A percentile compares a stretch with the other conserved stretches of the same genome.
phyloP scores from a whole-genome alignment of 805 yeast species.

The Schwanniomyces polymorphus region DNA sequence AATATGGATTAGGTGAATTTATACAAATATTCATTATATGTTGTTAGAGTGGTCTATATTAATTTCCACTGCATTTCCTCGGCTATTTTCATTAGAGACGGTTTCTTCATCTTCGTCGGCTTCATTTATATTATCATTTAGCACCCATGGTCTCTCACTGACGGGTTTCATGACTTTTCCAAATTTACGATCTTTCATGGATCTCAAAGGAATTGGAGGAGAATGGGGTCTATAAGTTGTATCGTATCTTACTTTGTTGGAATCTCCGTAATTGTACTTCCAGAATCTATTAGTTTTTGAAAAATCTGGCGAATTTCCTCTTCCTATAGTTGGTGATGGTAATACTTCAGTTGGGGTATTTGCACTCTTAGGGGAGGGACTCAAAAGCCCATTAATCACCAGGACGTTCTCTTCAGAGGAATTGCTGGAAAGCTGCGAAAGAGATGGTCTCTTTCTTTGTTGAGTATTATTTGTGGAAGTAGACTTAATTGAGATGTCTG shows the following conservation, averaged over 20 bases:
- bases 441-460: conserved; percentile 24
- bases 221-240: conserved; percentile 17
- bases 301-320: conserved; percentile 6
- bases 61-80: not conserved
- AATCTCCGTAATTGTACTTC: not conserved
- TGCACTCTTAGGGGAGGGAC: conserved; percentile 18
- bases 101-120: not conserved
- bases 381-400: conserved; percentile 18
- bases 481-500: conserved; percentile 37
- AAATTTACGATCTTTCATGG: conserved; percentile 6
- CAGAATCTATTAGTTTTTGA: conserved; percentile 1
- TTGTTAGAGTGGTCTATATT: not conserved
- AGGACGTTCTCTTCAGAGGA: conserved; percentile 35
- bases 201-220: conserved; percentile 23
- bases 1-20: not conserved
- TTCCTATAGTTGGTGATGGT: conserved; percentile 1
- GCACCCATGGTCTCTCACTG: not conserved
- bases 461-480: conserved; percentile 21
- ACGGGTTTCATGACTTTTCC: not conserved
- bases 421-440: conserved; percentile 35
- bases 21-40: conserved; percentile 1
- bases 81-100: not conserved
- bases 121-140: not conserved
- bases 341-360: not conserved
- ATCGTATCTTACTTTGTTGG: not conserved